These are phyloP conservation scores for Talaromyces verruculosus DNA, from an alignment of 2,329 filamentous ascomycete species.

Conservation along the genomic window DNA sequence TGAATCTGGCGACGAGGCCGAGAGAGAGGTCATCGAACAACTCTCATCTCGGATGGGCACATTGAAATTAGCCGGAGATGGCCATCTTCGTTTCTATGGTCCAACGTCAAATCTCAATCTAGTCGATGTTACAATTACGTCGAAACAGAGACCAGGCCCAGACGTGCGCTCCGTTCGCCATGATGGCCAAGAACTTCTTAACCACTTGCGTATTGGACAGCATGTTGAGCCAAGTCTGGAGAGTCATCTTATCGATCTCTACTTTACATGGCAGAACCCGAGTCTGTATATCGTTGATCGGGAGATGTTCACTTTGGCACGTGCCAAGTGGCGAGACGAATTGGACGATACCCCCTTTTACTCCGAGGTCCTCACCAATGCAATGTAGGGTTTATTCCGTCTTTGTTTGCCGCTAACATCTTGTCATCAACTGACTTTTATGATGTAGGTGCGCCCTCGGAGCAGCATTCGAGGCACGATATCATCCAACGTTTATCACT, in stretches of 20 bases:
- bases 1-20: constrained; percentile 40
- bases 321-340: constrained; percentile 39
- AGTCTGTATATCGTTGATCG: constrained; percentile 49
- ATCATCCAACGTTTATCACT: constrained; percentile 46
- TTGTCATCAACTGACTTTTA: not conserved
- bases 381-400: constrained; percentile 32
- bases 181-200: constrained; percentile 43
- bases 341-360: constrained; percentile 43
- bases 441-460: constrained; percentile 42
- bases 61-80: constrained; percentile 45
- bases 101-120: constrained; percentile 48
- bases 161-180: constrained; percentile 41
- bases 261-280: constrained; percentile 52
- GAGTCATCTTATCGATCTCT: constrained; percentile 47
- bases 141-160: constrained; percentile 35
- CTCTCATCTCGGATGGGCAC: constrained; percentile 47
- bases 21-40: constrained; percentile 45
- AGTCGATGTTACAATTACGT: constrained; percentile 39
- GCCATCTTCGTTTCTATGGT: constrained; percentile 48
- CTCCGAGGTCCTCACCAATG: constrained; percentile 44
- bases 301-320: constrained; percentile 40
- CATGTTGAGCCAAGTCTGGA: constrained; percentile 44
- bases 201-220: constrained; percentile 45
- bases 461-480: constrained; percentile 46
- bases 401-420: no score